Conservation (phyloP, 176 grass and related monocot species). For the Alopecurus myosuroides region DNA sequence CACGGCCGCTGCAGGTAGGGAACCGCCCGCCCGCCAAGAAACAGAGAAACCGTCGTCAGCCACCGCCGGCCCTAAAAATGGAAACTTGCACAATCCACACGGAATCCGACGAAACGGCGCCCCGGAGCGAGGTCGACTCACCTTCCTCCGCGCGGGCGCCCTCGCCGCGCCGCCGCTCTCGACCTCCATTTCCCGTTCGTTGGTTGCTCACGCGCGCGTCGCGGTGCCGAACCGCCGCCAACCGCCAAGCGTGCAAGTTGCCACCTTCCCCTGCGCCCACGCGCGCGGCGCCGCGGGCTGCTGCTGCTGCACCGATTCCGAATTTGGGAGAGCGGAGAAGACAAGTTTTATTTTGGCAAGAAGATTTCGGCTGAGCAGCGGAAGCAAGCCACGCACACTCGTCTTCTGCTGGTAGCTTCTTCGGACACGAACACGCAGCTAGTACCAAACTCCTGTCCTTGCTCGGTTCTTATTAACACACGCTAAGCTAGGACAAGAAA, state of each 20-base stretch:
- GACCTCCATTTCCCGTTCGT: conserved; percentile 16
- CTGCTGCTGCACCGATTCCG: background rate
- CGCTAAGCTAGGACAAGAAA: background rate
- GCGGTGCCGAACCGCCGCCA: background rate
- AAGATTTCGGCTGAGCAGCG: background rate
- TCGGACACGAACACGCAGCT: background rate
- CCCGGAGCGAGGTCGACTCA: background rate
- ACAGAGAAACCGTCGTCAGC: conserved; percentile 9
- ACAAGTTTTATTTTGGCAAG: background rate
- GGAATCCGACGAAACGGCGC: too few relatives aligned
- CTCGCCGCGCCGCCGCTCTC: conserved; percentile 10
- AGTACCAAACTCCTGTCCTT: background rate
- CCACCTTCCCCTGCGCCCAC: conserved; percentile 22
- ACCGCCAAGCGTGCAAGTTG: background rate
- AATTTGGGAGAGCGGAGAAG: background rate
- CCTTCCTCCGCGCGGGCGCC: conserved; percentile 33
- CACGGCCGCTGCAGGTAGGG: conserved; percentile 30
- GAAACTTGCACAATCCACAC: background rate
- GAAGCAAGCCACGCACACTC: background rate
- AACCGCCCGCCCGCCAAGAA: conserved; percentile 21
- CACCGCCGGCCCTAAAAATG: background rate
- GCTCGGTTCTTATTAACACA: background rate
- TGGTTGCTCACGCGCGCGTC: background rate
- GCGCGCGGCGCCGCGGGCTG: background rate
- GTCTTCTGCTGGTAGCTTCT: conserved; percentile 4